Percentiles rank a stretch among this genome's conserved stretches.
These are phyloP conservation scores for Phytophthora chlamydospora DNA, from an alignment of 352 stramenopile species.

Conservation along the genomic window DNA sequence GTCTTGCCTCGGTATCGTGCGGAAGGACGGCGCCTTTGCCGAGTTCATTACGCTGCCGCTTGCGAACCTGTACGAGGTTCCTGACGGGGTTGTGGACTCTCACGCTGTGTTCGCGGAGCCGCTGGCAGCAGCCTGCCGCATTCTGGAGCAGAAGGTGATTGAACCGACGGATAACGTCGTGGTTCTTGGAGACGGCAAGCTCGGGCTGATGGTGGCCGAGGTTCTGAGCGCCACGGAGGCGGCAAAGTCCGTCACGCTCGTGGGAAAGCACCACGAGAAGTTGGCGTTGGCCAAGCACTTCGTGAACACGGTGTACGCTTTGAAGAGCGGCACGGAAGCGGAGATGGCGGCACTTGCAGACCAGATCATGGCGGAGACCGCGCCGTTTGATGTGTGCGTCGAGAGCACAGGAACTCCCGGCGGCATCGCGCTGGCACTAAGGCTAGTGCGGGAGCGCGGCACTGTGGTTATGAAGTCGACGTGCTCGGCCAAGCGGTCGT, in stretches of 20 bases:
- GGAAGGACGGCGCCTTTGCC: constrained; percentile 81
- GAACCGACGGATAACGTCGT: constrained; percentile 60
- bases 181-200: constrained; percentile 89
- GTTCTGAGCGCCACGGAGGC: constrained; percentile 55
- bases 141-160: constrained; percentile 86
- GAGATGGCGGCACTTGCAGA: constrained; percentile 32
- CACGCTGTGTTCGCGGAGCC: constrained; percentile 87
- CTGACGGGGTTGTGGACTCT: constrained; percentile 63
- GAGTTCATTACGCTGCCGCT: constrained; percentile 85
- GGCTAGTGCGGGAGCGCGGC: constrained; percentile 43
- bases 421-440: constrained; percentile 48
- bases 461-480: constrained; percentile 64
- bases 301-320: constrained; percentile 40
- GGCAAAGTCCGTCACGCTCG: constrained; percentile 48
- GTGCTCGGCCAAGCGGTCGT: constrained; percentile 40
- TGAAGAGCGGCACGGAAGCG: constrained; percentile 27
- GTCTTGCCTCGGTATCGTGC: constrained; percentile 84
- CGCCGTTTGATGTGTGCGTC: constrained; percentile 66
- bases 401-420: constrained; percentile 64
- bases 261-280: constrained; percentile 70
- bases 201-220: constrained; percentile 88
- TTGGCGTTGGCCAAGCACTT: constrained; percentile 56
- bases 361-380: constrained; percentile 22
- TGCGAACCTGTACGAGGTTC: constrained; percentile 85
- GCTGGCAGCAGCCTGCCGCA: constrained; percentile 84